Conservation (phyloP, 2,329 filamentous ascomycete species). For the Dactylellina haptotyla region DNA sequence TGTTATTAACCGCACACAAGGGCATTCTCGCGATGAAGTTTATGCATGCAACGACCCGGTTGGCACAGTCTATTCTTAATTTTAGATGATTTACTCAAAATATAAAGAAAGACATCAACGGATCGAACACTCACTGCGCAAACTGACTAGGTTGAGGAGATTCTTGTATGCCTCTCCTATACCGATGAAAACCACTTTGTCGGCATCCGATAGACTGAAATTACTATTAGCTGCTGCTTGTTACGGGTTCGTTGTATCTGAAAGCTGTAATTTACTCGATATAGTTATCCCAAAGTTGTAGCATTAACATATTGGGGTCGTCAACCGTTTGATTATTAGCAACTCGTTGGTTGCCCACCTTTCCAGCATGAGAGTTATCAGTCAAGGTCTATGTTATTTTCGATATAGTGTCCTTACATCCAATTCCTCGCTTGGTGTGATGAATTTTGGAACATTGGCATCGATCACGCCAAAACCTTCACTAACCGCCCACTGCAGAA, state of each 20-base stretch:
- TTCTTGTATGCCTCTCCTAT: slow-evolving; percentile 89
- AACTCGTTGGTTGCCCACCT: slow-evolving; percentile 63
- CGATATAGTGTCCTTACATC: slow-evolving; percentile 68
- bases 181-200: slow-evolving; percentile 84
- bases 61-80: slow-evolving; percentile 26
- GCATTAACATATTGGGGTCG: slow-evolving; percentile 58
- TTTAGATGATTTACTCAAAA: background rate
- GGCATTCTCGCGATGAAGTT: slow-evolving; percentile 44
- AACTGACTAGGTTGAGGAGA: slow-evolving; percentile 81
- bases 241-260: background rate
- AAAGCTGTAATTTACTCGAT: slow-evolving; percentile 70
- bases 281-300: slow-evolving; percentile 97
- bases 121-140: slow-evolving; percentile 74
- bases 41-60: slow-evolving; percentile 31
- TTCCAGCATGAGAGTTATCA: slow-evolving; percentile 36
- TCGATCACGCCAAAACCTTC: slow-evolving; percentile 87
- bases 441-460: slow-evolving; percentile 84
- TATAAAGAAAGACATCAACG: background rate
- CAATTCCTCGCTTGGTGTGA: slow-evolving; percentile 67
- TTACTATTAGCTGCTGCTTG: slow-evolving; percentile 25
- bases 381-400: slow-evolving; percentile 55
- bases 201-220: slow-evolving; percentile 69
- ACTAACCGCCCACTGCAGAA: slow-evolving; percentile 83
- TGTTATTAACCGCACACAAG: slow-evolving; percentile 42
- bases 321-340: slow-evolving; percentile 12